Evolutionary conservation across 495 filamentous ascomycete species (phyloP).

Genomic region (Neurospora discreta): DNA sequence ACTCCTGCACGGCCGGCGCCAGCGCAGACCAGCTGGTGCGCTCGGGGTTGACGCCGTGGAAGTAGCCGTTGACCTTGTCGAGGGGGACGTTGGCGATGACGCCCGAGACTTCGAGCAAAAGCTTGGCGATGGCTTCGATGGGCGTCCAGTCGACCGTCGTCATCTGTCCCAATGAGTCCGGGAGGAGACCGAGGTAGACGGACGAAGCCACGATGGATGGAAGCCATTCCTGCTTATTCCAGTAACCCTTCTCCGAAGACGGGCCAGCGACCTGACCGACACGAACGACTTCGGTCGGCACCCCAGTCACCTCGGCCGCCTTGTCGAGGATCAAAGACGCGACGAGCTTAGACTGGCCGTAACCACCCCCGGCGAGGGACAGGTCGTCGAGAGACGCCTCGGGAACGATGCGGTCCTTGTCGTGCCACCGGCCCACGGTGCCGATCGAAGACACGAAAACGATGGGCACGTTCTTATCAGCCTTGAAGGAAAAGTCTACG

Average conservation of each 20-base stretch:
- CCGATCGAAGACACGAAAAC: constrained; percentile 46
- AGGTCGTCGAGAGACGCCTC: constrained; percentile 36
- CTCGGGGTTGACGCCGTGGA: constrained; percentile 38
- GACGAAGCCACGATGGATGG: constrained; percentile 38
- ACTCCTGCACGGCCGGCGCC: constrained; percentile 22
- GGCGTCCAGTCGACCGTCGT: constrained; percentile 45
- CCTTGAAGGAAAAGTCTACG: constrained; percentile 38
- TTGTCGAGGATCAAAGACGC: constrained; percentile 39
- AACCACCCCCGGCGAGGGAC: constrained; percentile 32
- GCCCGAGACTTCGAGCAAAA: constrained; percentile 27
- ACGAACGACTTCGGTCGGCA: constrained; percentile 37
- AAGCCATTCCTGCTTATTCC: constrained; percentile 50
- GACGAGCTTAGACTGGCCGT: constrained; percentile 46
- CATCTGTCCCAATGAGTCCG: constrained; percentile 26
- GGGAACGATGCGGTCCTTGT: constrained; percentile 23
- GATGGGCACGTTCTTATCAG: constrained; percentile 33
- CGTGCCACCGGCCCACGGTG: constrained; percentile 26
- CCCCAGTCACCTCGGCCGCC: constrained; percentile 23
- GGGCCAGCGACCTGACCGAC: constrained; percentile 51
- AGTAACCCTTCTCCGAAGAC: constrained; percentile 27
- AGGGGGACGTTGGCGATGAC: constrained; percentile 14
- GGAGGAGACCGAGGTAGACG: constrained; percentile 30
- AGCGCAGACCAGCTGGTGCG: constrained; percentile 25
- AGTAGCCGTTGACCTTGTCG: constrained; percentile 28
- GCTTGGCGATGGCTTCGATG: constrained; percentile 30